phyloP scores from a whole-genome alignment of 148 eudicot genomes.

The Pharnaceum exiguum region DNA sequence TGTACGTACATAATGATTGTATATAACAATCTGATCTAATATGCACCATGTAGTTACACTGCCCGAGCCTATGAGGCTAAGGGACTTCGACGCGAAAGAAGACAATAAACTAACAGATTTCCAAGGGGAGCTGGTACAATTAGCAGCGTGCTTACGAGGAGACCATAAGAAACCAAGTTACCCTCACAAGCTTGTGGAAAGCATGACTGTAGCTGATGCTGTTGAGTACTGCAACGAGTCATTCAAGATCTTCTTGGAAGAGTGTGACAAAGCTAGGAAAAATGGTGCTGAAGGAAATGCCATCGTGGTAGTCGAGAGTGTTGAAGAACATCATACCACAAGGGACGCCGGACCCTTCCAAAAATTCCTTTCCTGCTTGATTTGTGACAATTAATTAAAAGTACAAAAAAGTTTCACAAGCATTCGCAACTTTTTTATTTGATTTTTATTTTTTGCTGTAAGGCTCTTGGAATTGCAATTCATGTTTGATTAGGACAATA shows the following conservation, averaged over 20 bases:
- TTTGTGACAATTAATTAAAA: constrained; percentile 7
- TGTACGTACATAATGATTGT: not conserved
- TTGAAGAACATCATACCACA: not conserved
- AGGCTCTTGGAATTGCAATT: too few species aligned
- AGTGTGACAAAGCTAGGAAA: constrained; percentile 32
- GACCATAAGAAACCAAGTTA: constrained; percentile 45
- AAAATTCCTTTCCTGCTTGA: constrained; percentile 24
- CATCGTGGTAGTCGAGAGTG: not conserved
- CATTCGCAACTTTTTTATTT: too few species aligned
- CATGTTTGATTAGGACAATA: too few species aligned
- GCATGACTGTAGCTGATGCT: constrained; percentile 52
- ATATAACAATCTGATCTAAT: not conserved
- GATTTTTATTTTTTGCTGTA: too few species aligned
- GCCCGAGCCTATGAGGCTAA: constrained; percentile 53
- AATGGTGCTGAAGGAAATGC: constrained; percentile 32
- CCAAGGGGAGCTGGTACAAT: constrained; percentile 61
- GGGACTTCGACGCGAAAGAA: constrained; percentile 49
- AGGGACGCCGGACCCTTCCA: not conserved
- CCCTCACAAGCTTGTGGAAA: constrained; percentile 46
- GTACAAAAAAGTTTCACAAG: not conserved
- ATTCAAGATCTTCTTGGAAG: constrained; percentile 42
- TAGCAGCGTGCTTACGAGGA: constrained; percentile 64
- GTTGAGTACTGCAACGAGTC: constrained; percentile 43
- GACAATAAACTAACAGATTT: constrained; percentile 50
- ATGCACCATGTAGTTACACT: constrained; percentile 34